Percentiles rank a stretch among this genome's conserved stretches.
phyloP scores from a whole-genome alignment of 148 eudicot genomes.

The Camellia granthamiana region DNA sequence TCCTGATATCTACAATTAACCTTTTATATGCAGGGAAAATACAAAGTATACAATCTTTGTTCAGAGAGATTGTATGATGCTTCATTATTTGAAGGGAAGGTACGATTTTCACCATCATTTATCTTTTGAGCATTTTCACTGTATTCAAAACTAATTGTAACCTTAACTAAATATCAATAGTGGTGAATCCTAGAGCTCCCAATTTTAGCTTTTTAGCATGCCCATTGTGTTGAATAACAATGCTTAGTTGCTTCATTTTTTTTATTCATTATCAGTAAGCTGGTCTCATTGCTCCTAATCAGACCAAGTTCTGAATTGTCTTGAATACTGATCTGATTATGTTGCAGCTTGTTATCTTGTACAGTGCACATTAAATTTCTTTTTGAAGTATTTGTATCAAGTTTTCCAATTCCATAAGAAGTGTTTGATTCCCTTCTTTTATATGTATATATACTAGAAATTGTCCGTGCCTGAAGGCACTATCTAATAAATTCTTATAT shows the following conservation, averaged over 20 bases:
- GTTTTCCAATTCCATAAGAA: too few relatives aligned
- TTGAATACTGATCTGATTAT: too few relatives aligned
- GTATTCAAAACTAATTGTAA: neutral
- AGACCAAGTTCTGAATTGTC: too few relatives aligned
- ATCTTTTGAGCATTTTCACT: constrained; percentile 2
- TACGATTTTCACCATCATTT: constrained; percentile 23
- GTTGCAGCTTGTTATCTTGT: too few relatives aligned
- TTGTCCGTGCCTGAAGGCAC: too few relatives aligned
- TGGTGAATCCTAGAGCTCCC: neutral
- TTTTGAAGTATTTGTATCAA: too few relatives aligned
- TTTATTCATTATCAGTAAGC: neutral
- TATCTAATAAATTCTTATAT: too few relatives aligned
- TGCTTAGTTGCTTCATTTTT: neutral
- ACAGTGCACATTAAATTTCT: too few relatives aligned
- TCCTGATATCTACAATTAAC: neutral
- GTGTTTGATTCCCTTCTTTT: too few relatives aligned
- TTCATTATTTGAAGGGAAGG: constrained; percentile 93
- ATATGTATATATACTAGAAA: too few relatives aligned
- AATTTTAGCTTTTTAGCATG: neutral
- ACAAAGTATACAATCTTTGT: constrained; percentile 96
- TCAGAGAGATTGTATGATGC: constrained; percentile 92
- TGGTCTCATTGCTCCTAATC: too few relatives aligned
- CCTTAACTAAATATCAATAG: neutral
- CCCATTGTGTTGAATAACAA: neutral
- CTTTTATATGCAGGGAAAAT: constrained; percentile 61